Base-by-base conservation (phyloP, 164 flowering plant genomes). In the Liquidambar formosana region DNA sequence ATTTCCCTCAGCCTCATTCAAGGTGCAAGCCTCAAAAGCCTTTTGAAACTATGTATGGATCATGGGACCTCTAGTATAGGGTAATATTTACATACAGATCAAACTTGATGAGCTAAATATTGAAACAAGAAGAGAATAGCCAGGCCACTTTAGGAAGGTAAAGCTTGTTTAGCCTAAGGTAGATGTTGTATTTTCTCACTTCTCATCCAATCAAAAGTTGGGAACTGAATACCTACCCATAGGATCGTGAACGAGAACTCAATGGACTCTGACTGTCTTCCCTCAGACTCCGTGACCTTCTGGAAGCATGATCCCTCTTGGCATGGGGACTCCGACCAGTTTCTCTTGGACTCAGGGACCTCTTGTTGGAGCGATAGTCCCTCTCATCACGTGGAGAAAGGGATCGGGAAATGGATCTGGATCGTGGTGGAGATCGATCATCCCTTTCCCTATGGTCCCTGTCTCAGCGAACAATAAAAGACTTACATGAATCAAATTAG, bases 241-340 rank as follows among this genome's bases (percentile, higher is more conserved):
- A 76, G 26, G 87, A 81, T 56, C 69, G 79, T 16, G 87, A 83
- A 25, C 69, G 74, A 67, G 83, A 84, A 52, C 84, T 73, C 16
- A 83, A 82, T 1, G 79, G 76, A 53, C 78, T 78, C 41, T 64
- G 70, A 25, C 45, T 23, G 53, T 52, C 64, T 28, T 69, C 70
- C 70, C 66, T 66, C 28, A 82, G 83, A 76, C 75, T 80, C 61
- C 27, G 67, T 64, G 79, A 77, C 69, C 71, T 71, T 76, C 69
- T 69, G 0, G 72, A 74, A 54, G 63, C 56, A 63, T 71, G 21
- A 14, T 57, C 70, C 57, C 71, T 74, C 64, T 76, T 75, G 19
- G 63, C 67, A 51, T 15, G 54, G 16, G 63, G 80, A 46, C 73
- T 64, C 56, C 67, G 59, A n/a, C 64, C 71, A 49, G 68, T 67